A percentile compares a stretch with the other conserved stretches of the same genome.
Conservation (phyloP, 176 grass and related monocot species). For the Hordeum vulgare region MorexV3_pseudomolecules_assembly NC_058523.1:539991875-539992374, state of each 20-base stretch:
- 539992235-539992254: not conserved
- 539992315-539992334: not conserved
- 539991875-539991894: not conserved
- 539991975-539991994: not conserved
- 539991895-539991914: not conserved
- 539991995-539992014: constrained; percentile 6
- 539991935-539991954: constrained; percentile 30
- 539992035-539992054: not conserved
- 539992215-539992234: not conserved
- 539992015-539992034: not conserved
- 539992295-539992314: not conserved
- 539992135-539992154: not conserved
- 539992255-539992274: not conserved
- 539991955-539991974: constrained; percentile 10
- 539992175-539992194: too few species aligned
- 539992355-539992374: too few species aligned
- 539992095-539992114: constrained; percentile 21
- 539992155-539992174: too few species aligned
- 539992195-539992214: too few species aligned
- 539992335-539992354: not conserved
- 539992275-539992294: not conserved
- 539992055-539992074: constrained; percentile 1
- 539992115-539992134: constrained; percentile 26
- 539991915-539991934: constrained; percentile 1
- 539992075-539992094: constrained; percentile 1